A percentile compares a stretch with the other conserved stretches of the same genome.
phyloP scores from a whole-genome alignment of 208 protist species.

The Herpetomonas samuelpessoai region DNA sequence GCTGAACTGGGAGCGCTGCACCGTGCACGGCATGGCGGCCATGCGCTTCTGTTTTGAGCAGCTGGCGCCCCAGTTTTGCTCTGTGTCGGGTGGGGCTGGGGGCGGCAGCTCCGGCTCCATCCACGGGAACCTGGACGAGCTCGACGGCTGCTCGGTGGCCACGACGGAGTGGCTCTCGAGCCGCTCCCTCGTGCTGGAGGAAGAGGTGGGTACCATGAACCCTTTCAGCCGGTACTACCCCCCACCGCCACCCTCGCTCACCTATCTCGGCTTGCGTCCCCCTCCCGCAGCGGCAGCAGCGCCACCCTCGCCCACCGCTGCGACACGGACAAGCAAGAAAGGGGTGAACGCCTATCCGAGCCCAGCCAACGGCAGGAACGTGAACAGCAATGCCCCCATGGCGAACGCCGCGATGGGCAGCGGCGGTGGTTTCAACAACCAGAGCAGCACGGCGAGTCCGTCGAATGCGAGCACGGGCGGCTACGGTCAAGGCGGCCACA shows the following conservation, averaged over 20 bases:
- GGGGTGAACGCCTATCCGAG: not conserved
- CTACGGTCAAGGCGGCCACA: too few relatives aligned
- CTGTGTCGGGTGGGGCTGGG: conserved; percentile 7
- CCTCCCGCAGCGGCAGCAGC: not conserved
- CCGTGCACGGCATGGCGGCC: conserved; percentile 43
- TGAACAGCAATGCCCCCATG: conserved; percentile 1
- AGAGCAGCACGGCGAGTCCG: too few relatives aligned
- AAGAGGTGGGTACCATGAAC: conserved; percentile 66
- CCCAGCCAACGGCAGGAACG: not conserved
- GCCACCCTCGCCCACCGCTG: not conserved
- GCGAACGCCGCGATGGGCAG: not conserved
- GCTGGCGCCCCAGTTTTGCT: conserved; percentile 1
- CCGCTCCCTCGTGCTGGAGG: conserved; percentile 45
- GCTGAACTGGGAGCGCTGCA: conserved; percentile 47
- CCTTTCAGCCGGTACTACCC: conserved; percentile 59
- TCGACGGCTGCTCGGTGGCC: conserved; percentile 23
- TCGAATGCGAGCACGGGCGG: too few relatives aligned
- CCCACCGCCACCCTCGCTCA: conserved; percentile 29
- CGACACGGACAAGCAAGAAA: not conserved
- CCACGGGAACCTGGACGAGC: conserved; percentile 24
- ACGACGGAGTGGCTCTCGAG: conserved; percentile 34
- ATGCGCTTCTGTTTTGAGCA: conserved; percentile 56
- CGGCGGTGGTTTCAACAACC: too few relatives aligned
- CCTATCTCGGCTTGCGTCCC: conserved; percentile 13
- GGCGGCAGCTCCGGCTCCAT: conserved; percentile 6